A percentile compares a stretch with the other conserved stretches of the same genome.
Evolutionary conservation across 352 stramenopile genomes (phyloP).

Genomic region (Globisporangium carolinianum): DNA sequence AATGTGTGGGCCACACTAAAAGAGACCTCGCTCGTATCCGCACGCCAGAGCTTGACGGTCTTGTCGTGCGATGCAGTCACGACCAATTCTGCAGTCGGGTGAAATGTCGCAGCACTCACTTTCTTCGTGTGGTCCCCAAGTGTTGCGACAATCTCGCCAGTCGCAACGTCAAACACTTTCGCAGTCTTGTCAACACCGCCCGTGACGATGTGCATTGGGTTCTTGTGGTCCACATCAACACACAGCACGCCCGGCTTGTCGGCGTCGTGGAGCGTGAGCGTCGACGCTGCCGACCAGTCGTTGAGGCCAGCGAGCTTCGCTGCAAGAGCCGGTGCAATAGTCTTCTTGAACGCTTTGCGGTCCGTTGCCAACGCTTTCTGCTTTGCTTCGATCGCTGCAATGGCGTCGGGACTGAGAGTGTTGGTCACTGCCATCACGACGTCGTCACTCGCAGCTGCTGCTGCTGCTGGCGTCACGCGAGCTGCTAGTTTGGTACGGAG

Average conservation of each 20-base stretch:
- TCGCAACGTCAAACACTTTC: constrained; percentile 73
- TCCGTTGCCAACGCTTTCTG: constrained; percentile 64
- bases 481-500: constrained; percentile 29
- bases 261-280: constrained; percentile 64
- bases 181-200: constrained; percentile 79
- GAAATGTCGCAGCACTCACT: constrained; percentile 73
- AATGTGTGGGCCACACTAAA: constrained; percentile 63
- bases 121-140: constrained; percentile 84
- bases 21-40: constrained; percentile 11
- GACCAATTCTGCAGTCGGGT: constrained; percentile 58
- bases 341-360: constrained; percentile 76
- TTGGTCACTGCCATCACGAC: constrained; percentile 33
- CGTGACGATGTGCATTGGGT: constrained; percentile 43
- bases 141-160: constrained; percentile 64
- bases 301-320: constrained; percentile 24
- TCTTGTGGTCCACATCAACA: constrained; percentile 54
- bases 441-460: constrained; percentile 37
- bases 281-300: constrained; percentile 32
- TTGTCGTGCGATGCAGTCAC: constrained; percentile 73
- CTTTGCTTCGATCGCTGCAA: constrained; percentile 55
- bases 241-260: constrained; percentile 62
- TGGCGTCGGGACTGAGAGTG: constrained; percentile 26
- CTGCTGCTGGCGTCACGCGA: constrained; percentile 5
- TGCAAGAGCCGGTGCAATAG: constrained; percentile 35
- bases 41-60: constrained; percentile 76